Base-by-base conservation (phyloP, 306 rosid species). In the Vachellia collinsii region DNA sequence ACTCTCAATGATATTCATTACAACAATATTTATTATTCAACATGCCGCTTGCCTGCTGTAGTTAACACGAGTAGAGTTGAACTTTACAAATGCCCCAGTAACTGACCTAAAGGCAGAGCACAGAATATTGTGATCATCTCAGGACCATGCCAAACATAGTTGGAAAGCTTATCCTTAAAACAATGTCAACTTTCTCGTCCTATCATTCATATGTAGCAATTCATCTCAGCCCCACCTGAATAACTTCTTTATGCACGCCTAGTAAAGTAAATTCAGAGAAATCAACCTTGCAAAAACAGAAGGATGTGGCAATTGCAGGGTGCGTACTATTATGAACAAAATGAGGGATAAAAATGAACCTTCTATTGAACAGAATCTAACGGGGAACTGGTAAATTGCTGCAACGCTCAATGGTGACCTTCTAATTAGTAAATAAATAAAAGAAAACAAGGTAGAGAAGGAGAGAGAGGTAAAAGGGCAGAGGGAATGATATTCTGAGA, bases 51-150 rank as follows among this genome's bases (percentile, higher is more conserved):
- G 29, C 29, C 34, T 38, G 47, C 29, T 66, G 25, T 8, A 66
- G 23, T 41, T 41, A 67, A 39, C 14, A 67, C 50, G 4, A 16
- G 7, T 65, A 65, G 23, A 65, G 3, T 37, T 38, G 23, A 38
- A 17, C 12, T 38, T 63, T 38, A 65, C 71, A 38, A 65, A 65
- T 65, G 50, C 17, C 41, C 16, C 22, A 1, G 19, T 19, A 41
- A 41, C 72, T 39, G 72, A 41, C 50, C 36, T n/a, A 19, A 67
- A 67, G 50, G 72, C 34, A 67, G 34, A 19, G 11, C 72, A n/a
- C 43, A 13, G 34, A n/a, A 41, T n/a, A 46, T 46, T 67, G 17
- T 9, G 8, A 67, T 67, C 8, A 41, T 67, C 50, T 9, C n/a
- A 67, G 0, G 44, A 4, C 13, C 25, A 65, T 3, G 3, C 47